Base-by-base conservation (phyloP, 345 rosid species). In the Pseudoturritis turrita region DNA sequence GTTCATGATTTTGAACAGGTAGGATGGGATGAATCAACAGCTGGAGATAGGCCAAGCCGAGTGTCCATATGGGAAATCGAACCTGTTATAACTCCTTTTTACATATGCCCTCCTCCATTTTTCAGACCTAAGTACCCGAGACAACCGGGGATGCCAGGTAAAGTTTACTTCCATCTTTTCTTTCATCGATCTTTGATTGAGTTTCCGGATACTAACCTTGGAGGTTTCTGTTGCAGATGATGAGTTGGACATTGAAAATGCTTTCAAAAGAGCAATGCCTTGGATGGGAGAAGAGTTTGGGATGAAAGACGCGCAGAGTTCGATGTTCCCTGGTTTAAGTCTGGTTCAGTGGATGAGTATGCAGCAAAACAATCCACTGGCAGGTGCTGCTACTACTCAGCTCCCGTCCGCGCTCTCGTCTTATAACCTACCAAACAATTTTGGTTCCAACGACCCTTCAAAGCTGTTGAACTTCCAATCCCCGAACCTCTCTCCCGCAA, bases 281-380 rank as follows among this genome's bases (percentile, higher is more conserved):
- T 94, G 98, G 98, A 88, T 91, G 67, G 98, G 96, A 68, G 98
- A 94, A 73, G 98, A 91, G 0, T 82, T 84, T 76, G 96, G 96
- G 44, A 81, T 88, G 90, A 94, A 89, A 83, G 98, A 91, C 66
- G 63, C 88, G 0, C 84, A 84, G 36, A 88, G 78, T 83, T 87
- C 96, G 1, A 79, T 87, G 62, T 89, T 91, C 69, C 97, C 98
- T 57, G 95, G 97, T 62, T 75, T 91, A 81, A 94, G 95, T 77
- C 81, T 94, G 50, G 95, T 88, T 65, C 98, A 91, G 77, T 94
- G 98, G 98, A 94, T 94, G 98, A 91, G 88, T 79, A 91, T 94
- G 98, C 98, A 94, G 71, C 98, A 91, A 74, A 89, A 81, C 66
- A 66, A 67, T 57, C 62, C 77, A 13, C 53, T 77, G 35, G 35